phyloP scores from a whole-genome alignment of 2,329 filamentous ascomycete species.

The Atkinsonella hypoxylon region DNA sequence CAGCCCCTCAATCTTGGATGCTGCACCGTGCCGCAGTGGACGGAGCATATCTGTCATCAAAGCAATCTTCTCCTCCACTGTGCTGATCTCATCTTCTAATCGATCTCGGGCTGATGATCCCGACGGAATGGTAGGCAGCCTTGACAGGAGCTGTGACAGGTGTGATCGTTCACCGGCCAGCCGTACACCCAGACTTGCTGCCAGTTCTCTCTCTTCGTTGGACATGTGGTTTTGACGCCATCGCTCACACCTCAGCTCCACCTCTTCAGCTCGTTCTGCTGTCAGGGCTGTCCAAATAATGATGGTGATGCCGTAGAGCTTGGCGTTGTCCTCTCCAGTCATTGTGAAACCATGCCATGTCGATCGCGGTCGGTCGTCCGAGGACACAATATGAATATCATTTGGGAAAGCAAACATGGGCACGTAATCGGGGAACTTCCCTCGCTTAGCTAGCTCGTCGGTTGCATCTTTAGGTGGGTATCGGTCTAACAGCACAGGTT shows the following conservation, averaged over 20 bases:
- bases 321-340: conserved; percentile 86
- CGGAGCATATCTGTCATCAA: conserved; percentile 94
- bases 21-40: conserved; percentile 84
- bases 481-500: conserved; percentile 88
- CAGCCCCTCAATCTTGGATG: conserved; percentile 92
- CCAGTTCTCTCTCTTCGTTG: conserved; percentile 79
- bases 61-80: conserved; percentile 92
- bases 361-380: conserved; percentile 84
- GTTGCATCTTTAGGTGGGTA: conserved; percentile 76
- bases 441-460: conserved; percentile 69
- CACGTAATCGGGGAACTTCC: conserved; percentile 89
- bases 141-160: conserved; percentile 74
- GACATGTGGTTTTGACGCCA: conserved; percentile 84
- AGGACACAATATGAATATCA: conserved; percentile 92
- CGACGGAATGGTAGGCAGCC: conserved; percentile 67
- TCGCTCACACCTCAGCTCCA: conserved; percentile 71
- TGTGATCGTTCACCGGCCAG: conserved; percentile 81
- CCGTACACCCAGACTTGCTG: conserved; percentile 79
- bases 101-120: conserved; percentile 71
- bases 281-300: conserved; percentile 89
- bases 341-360: conserved; percentile 99
- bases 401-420: conserved; percentile 99
- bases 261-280: conserved; percentile 66
- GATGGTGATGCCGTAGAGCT: conserved; percentile 81
- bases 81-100: conserved; percentile 87